Base-by-base conservation (phyloP, 495 filamentous ascomycete genomes). In the Podospora tetraspora region DNA sequence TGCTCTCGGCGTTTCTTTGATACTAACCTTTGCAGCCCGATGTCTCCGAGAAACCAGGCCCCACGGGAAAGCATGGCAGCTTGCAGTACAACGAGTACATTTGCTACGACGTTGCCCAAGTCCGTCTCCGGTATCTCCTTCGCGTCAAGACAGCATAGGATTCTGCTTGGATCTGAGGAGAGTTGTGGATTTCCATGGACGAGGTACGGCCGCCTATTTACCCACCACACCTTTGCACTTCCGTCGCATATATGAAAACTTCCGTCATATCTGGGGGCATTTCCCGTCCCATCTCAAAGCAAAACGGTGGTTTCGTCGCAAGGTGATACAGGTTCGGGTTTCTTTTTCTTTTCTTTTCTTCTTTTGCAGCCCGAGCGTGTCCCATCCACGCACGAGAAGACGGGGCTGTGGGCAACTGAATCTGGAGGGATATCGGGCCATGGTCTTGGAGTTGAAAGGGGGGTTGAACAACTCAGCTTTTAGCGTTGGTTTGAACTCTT, bases 81-180 rank as follows among this genome's bases (percentile, higher is more conserved):
- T 90, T 23, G 71, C 74, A 6, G 16, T 90, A 89, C 74, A 89
- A 90, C 72, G 88, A 90, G 82, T 96, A 93, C 74, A 92, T 95
- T 61, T 83, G 83, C 29, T 97, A 97, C 72, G 87, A 94, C 73
- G 83, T 92, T 10, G 81, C 88, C 1, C 93, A 97, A 79, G 86
- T 96, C 32, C 84, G 88, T 21, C 83, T 94, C 66, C 84, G 89
- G 9, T 97, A 97, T 75, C 79, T 97, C 16, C 88, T 96, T 71
- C 84, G 87, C 16, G 84, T 93, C 59, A 78, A 79, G 64, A 87
- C 43, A n/a, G 7, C 16, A 7, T 52, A 52, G 43, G 43, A 37
- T 30, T 10, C 9, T 30, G 29, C 9, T 30, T 9, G 9, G 29
- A 10, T 30, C 29, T 30, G 9, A 30, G 11, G 30, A 32, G 32